A percentile compares a stretch with the other conserved stretches of the same genome.
Evolutionary conservation across 1,139 yeast species (phyloP).

Genomic region (Torulaspora globosa): DNA sequence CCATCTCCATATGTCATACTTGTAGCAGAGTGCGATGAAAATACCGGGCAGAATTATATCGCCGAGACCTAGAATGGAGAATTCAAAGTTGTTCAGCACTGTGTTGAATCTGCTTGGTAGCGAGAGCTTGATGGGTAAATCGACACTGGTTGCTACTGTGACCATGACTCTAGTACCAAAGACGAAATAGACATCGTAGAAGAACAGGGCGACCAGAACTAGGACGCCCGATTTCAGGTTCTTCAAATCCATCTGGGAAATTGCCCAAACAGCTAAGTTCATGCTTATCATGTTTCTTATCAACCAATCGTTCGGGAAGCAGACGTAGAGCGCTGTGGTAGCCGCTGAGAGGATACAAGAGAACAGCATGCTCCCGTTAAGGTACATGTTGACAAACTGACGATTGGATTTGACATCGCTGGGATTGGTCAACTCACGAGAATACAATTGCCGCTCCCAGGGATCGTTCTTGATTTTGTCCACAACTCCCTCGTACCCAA

Average conservation of each 20-base stretch:
- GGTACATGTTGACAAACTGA: constrained; percentile 40
- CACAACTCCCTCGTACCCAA: constrained; percentile 14
- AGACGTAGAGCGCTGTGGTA: constrained; percentile 8
- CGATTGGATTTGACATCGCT: constrained; percentile 47
- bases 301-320: constrained; percentile 22
- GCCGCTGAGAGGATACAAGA: constrained; percentile 13
- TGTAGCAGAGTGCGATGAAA: constrained; percentile 28
- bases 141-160: constrained; percentile 54
- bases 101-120: constrained; percentile 20
- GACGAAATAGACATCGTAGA: constrained; percentile 65
- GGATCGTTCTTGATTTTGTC: constrained; percentile 16
- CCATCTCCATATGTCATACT: constrained; percentile 31
- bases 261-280: constrained; percentile 25
- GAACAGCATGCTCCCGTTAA: constrained; percentile 18
- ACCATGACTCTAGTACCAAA: constrained; percentile 61
- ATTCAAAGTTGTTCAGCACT: constrained; percentile 21
- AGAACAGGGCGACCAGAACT: constrained; percentile 48
- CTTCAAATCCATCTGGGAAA: constrained; percentile 20
- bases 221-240: constrained; percentile 49
- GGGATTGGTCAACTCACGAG: constrained; percentile 40
- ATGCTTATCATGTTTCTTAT: constrained; percentile 20
- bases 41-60: constrained; percentile 45
- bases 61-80: constrained; percentile 41
- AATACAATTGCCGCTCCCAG: constrained; percentile 12
- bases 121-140: constrained; percentile 43